Conservation (phyloP, 148 eudicot species). For the Suaeda aralocaspica region DNA sequence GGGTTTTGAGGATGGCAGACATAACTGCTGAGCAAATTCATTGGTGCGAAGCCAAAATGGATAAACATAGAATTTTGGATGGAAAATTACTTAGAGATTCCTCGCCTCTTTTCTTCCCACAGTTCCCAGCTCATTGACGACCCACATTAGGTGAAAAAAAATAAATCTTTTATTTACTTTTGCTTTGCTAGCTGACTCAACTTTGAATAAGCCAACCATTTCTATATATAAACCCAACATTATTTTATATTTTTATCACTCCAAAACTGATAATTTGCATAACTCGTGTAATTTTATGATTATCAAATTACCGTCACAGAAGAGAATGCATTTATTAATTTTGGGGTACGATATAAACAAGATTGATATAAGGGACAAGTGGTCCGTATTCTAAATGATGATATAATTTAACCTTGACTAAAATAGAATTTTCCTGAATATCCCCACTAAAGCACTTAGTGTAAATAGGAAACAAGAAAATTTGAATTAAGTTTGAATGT, state of each 20-base stretch:
- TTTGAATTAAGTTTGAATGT: no score
- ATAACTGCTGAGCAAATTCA: conserved; percentile 66
- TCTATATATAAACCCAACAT: no score
- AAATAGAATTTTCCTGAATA: conserved; percentile 36
- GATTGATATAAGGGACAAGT: no score
- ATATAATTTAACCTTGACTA: neutral
- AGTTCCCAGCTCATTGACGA: conserved; percentile 74
- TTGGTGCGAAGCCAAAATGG: conserved; percentile 95
- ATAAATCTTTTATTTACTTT: neutral
- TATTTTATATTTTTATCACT: no score
- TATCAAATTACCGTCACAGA: no score
- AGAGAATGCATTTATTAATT: no score
- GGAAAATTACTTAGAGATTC: conserved; percentile 81
- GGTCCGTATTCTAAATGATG: no score
- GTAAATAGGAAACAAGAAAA: neutral
- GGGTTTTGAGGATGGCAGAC: conserved; percentile 72
- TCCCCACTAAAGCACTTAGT: conserved; percentile 22
- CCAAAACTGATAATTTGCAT: no score
- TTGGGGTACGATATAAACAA: no score
- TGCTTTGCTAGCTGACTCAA: conserved; percentile 46
- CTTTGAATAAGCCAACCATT: conserved; percentile 33
- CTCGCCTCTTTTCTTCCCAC: conserved; percentile 88
- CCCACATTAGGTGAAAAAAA: no score
- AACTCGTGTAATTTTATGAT: no score
- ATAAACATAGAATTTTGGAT: conserved; percentile 52